Evolutionary conservation across 768 basidiomycete species (phyloP), one percentile per base, ranked within the genome.

Genomic region (Paxillus involutus): DNA sequence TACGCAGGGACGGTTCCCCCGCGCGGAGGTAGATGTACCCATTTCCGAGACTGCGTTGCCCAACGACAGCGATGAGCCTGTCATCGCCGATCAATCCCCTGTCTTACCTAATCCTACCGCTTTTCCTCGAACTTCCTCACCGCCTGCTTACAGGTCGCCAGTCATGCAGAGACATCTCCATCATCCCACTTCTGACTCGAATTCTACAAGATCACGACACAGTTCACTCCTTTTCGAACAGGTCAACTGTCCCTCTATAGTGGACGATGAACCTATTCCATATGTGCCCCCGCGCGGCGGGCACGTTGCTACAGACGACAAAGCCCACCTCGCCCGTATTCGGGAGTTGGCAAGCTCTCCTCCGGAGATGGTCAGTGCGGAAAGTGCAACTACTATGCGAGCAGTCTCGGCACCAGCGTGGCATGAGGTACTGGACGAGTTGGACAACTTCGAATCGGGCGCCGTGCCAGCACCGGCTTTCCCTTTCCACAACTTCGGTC

Each of bases 291-390:
- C 68, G 13, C 70, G 70, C 46, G 70, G 70, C 16, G 84, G 80
- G n/a, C 85, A 87, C 62, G 72, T 87, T 44, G 84, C 85, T 16
- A 84, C 78, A 2, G 85, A 87, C 63, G 85, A 87, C 66, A 87
- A 87, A 63, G 63, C 71, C 0, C 57, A 79, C n/a, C 74, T 87
- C 40, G 82, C 80, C 24, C 77, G 75, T 33, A 72, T 86, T 40
- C 77, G 73, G 1, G 73, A 73, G 35, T 57, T 81, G 30, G 82
- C 80, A 35, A 84, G 82, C 55, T 76, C 76, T 17, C 85, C 85
- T n/a, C 78, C 79, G 6, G 29, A 19, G 0, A 32, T 32, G 6
- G 44, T 53, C 24, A 70, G 66, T 17, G 47, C 47, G 21, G 52
- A 58, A 44, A 36, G 41, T 26, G 51, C 60, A 45, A 48, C 64